These are phyloP conservation scores for Cladorrhinum sp. DNA, from an alignment of 2,329 filamentous ascomycete species.

Conservation along the genomic window DNA sequence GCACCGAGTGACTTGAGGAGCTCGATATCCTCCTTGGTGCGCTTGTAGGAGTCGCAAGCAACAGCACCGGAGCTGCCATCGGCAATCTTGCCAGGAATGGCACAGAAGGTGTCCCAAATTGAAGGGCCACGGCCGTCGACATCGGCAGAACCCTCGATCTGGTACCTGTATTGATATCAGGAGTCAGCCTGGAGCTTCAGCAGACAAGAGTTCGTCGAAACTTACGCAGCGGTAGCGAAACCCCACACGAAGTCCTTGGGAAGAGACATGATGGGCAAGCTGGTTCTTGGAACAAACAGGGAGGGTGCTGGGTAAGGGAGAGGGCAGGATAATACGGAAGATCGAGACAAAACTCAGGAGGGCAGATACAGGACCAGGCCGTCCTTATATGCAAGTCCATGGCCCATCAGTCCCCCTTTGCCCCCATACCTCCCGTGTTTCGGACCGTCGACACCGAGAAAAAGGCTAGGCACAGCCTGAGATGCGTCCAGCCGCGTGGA, in stretches of 20 bases:
- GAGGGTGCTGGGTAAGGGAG: not conserved
- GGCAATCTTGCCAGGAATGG: conserved; percentile 76
- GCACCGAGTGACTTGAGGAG: conserved; percentile 73
- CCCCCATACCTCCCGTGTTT: conserved; percentile 41
- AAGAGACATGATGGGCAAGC: conserved; percentile 48
- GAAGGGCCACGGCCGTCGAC: conserved; percentile 76
- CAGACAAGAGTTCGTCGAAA: conserved; percentile 21
- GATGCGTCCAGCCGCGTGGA: conserved; percentile 16
- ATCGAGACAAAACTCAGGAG: conserved; percentile 2
- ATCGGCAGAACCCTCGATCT: conserved; percentile 74
- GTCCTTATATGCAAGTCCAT: conserved; percentile 24
- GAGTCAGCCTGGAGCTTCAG: conserved; percentile 2
- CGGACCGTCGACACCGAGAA: conserved; percentile 54
- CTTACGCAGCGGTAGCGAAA: conserved; percentile 73
- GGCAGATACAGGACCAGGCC: conserved; percentile 5
- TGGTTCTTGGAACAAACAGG: conserved; percentile 1
- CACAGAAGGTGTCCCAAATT: conserved; percentile 90
- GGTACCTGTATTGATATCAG: conserved; percentile 58
- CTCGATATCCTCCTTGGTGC: conserved; percentile 70
- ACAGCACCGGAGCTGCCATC: conserved; percentile 71
- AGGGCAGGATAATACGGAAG: conserved; percentile 1
- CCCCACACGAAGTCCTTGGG: conserved; percentile 74
- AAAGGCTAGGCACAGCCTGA: conserved; percentile 35
- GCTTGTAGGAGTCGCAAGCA: conserved; percentile 85
- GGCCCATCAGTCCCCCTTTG: conserved; percentile 22